phyloP scores from a whole-genome alignment of 352 stramenopile genomes.

The Globisporangium heterothallicum region DNA sequence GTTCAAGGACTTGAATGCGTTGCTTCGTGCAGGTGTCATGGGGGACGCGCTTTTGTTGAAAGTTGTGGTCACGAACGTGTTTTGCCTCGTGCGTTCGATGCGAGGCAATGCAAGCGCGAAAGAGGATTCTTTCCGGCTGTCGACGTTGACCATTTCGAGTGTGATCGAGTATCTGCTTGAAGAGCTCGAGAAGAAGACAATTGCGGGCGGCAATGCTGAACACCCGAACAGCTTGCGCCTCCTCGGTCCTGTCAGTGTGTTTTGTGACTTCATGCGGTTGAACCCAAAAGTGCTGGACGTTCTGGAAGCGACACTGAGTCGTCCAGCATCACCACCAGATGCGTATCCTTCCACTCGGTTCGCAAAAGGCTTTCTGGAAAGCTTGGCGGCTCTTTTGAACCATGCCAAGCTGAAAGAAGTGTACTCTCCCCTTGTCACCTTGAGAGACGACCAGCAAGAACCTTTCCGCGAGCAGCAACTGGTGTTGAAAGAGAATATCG shows the following conservation, averaged over 20 bases:
- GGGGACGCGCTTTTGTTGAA: constrained; percentile 78
- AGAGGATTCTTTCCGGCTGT: constrained; percentile 53
- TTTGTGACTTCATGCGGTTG: constrained; percentile 56
- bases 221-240: constrained; percentile 27
- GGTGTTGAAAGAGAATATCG: constrained; percentile 66
- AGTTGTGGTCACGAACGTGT: constrained; percentile 74
- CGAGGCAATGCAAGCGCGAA: constrained; percentile 16
- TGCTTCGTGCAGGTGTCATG: constrained; percentile 54
- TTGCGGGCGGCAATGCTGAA: constrained; percentile 19
- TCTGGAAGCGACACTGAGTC: constrained; percentile 26
- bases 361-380: constrained; percentile 35
- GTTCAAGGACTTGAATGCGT: constrained; percentile 47
- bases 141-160: constrained; percentile 31
- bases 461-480: constrained; percentile 32
- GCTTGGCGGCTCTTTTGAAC: constrained; percentile 53
- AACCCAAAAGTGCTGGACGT: constrained; percentile 43
- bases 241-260: constrained; percentile 52
- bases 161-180: constrained; percentile 50
- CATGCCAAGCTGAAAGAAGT: constrained; percentile 35
- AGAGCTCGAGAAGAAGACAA: constrained; percentile 21
- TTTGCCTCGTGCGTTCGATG: constrained; percentile 47
- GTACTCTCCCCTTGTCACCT: constrained; percentile 25
- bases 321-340: constrained; percentile 15
- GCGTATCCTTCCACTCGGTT: neutral
- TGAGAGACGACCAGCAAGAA: constrained; percentile 18